Evolutionary conservation across 345 rosid genomes (phyloP), one percentile per base, ranked within the genome.

Genomic region (Citrus cavaleriei): DNA sequence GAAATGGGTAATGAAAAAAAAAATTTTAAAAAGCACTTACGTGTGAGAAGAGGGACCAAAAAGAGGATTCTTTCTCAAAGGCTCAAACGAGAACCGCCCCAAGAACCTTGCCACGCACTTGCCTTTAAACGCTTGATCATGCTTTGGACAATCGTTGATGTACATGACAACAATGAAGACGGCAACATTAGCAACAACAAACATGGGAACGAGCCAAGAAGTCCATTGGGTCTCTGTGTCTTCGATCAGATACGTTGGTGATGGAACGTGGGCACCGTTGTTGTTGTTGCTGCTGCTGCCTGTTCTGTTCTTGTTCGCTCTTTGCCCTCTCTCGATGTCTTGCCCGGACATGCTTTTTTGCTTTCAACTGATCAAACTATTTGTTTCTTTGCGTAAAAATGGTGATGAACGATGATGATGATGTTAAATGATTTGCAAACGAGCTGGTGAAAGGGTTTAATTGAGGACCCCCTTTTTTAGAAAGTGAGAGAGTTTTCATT

Each of bases 121-220:
- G 5, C 87, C 89, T 22, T 80, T 83, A 21, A 78, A 18, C 65
- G 80, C 82, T 30, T 78, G 81, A 25, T 79, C 81, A 79, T 93
- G 84, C 54, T 84, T 78, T 6, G 97, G 97, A 59, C 99, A 93
- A 79, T 93, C 77, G 73, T 95, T 95, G 79, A 90, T 80, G 73
- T 84, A 95, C 98, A 95, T 92, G 68, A 79, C 87, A 16, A 87
- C 88, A 25, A 92, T 59, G 78, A 93, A 95, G 18, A 90, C 83
- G 34, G 73, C 83, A 63, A 93, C 76, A 74, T 91, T 92, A 4
- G 94, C 93, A 30, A 87, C 89, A 30, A 91, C 90, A 75, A 93
- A 78, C 91, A 91, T 77, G 10, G 99, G 99, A 51, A 93, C 90
- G 68, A 95, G 83, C 98, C 97, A 93, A 24, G 97, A 92, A 10